Base-by-base conservation (phyloP, 805 yeast genomes). In the Jamesozyma lodderae region DNA sequence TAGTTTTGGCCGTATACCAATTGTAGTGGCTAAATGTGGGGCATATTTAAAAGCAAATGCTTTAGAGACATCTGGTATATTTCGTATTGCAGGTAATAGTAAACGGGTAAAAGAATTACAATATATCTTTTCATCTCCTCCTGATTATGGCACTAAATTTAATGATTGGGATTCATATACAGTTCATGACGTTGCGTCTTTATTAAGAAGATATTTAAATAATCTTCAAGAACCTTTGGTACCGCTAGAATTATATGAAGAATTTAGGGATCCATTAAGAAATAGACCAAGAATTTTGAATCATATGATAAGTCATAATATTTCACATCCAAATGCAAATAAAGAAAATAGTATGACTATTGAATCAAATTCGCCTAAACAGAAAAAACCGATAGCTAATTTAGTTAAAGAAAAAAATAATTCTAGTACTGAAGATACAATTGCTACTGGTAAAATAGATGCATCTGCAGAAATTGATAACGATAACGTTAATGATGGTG, bases 1-100 rank as follows among this genome's bases (percentile, higher is more conserved):
- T 23, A 77, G 79, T 35, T 92, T 85, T 56, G 98, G 97, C 17
- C 69, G 78, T 37, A 84, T 92, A 15, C 99, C 99, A 0, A 73
- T 86, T 14, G 81, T 92, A 11, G 94, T 92, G n/a, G 97, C 96
- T 13, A 82, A 86, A 49, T 90, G 98, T 63, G 96, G 97, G 1
- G 79, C 83, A 0, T 88, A 64, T 53, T 63, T 92, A 42, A 90
- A 92, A 53, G 74, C 75, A 33, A 76, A 84, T 45, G 94, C 81
- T 2, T 66, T 86, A 23, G 73, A 75, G 23, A 80, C 82, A 1
- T 92, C 90, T 57, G 98, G 99, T 5, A 84, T 92, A 3, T 92
- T 92, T 58, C 69, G 98, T 42, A 82, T 92, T 1, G 92, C 94
- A 0, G 98, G 98, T 3, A 81, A 94, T 13, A 78, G 85, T 22